phyloP scores from a whole-genome alignment of 2,329 filamentous ascomycete species.

The Alternaria brassicae region DNA sequence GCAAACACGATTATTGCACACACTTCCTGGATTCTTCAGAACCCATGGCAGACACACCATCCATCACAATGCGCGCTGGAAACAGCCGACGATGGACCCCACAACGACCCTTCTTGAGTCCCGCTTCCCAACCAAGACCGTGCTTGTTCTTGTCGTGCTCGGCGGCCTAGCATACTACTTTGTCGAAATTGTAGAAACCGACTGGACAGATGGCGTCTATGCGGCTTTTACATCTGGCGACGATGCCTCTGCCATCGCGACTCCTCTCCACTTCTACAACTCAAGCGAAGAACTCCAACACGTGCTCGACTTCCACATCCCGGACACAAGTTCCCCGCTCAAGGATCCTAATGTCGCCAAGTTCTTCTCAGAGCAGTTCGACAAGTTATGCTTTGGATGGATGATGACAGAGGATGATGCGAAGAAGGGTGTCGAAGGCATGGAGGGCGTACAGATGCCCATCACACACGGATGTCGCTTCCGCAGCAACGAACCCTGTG shows the following conservation, averaged over 20 bases:
- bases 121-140: constrained; percentile 44
- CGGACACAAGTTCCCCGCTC: constrained; percentile 26
- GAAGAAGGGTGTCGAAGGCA: constrained; percentile 14
- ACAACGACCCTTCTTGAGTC: constrained; percentile 28
- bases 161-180: constrained; percentile 35
- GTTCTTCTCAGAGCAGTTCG: constrained; percentile 35
- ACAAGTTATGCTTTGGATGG: constrained; percentile 37
- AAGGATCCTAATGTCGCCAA: constrained; percentile 30
- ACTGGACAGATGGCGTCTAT: constrained; percentile 33
- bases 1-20: constrained; percentile 3
- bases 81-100: background rate
- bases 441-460: constrained; percentile 29
- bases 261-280: constrained; percentile 37
- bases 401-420: constrained; percentile 38
- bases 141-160: constrained; percentile 32
- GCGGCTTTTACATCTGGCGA: constrained; percentile 18
- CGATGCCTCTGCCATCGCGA: constrained; percentile 18
- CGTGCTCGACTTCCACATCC: constrained; percentile 33
- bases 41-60: background rate
- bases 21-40: background rate
- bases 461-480: constrained; percentile 44
- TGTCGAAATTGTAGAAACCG: constrained; percentile 25
- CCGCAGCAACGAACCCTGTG: constrained; percentile 42
- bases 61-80: background rate
- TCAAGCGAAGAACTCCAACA: constrained; percentile 40